Evolutionary conservation across 2,329 filamentous ascomycete species (phyloP), one percentile per base, ranked within the genome.

Genomic region (Zarea fungicola): DNA sequence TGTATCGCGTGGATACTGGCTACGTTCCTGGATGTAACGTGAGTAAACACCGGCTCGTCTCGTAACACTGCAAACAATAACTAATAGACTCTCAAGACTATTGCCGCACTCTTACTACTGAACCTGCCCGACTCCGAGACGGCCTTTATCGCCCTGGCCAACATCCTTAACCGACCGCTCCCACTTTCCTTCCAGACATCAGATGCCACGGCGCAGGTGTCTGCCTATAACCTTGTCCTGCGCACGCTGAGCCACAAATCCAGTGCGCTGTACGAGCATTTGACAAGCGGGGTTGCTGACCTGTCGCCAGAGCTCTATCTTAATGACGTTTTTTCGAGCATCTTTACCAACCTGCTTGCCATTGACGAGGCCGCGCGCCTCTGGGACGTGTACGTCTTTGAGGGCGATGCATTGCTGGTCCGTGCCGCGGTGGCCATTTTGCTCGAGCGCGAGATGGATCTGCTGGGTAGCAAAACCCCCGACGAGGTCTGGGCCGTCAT

Each of bases 301-400:
- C 64, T 73, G 22, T 67, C 74, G 5, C 69, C 78, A 1, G 68
- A 81, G 43, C 55, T 65, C 16, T 87, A 82, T 55, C 70, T 90
- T 6, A 66, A 74, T 23, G 69, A 75, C 13, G 69, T 87, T 44
- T 86, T 89, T 58, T 77, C 76, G 6, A 74, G 73, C 14, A 69
- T 89, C 6, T 87, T 89, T 61, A 84, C 84, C 0, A 65, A 68
- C 14, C 71, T 78, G 32, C 67, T 89, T 4, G 76, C 77, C 7
- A 74, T 90, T 14, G 87, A 91, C 58, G 78, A 86, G 56, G 85
- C 82, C 4, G 80, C 82, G 1, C 72, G 89, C 2, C 66, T 93
- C 11, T 92, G 87, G 86, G 89, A 95, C 55, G 80, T 92, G 0
- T 89, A 88, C 56, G 81, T 87, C 3, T 89, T 95, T 55, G 89